A percentile compares a stretch with the other conserved stretches of the same genome.
These are phyloP conservation scores for Acacia crassicarpa DNA, from an alignment of 306 rosid genomes.

Conservation along the genomic window DNA sequence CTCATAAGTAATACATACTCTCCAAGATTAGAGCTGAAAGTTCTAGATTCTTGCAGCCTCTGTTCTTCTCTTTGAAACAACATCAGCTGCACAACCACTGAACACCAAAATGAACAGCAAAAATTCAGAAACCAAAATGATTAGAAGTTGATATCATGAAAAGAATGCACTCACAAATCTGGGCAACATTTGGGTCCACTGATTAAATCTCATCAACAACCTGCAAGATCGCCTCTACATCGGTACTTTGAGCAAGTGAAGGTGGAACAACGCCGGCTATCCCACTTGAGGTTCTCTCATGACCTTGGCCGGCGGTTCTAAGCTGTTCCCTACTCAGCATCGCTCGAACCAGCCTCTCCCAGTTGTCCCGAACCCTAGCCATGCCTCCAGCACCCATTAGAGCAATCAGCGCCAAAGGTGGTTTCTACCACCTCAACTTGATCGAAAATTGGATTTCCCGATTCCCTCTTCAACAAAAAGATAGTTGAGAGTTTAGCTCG, in stretches of 20 bases:
- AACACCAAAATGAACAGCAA: not conserved
- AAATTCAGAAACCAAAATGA: conserved; percentile 3
- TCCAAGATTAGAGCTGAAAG: conserved; percentile 68
- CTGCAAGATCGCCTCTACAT: conserved; percentile 77
- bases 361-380: conserved; percentile 75
- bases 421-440: too few species aligned
- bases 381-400: too few species aligned
- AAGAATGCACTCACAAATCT: conserved; percentile 61
- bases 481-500: too few species aligned
- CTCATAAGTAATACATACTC: conserved; percentile 59
- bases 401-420: too few species aligned
- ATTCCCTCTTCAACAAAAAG: too few species aligned
- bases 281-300: conserved; percentile 59
- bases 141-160: not conserved
- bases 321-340: conserved; percentile 70
- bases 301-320: conserved; percentile 69
- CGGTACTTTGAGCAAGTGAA: conserved; percentile 65
- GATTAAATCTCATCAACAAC: conserved; percentile 90
- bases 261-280: conserved; percentile 84
- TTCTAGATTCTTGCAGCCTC: conserved; percentile 81
- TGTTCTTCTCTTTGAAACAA: conserved; percentile 66
- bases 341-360: conserved; percentile 87
- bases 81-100: not conserved
- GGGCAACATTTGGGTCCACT: conserved; percentile 71
- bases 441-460: too few species aligned